These are phyloP conservation scores for Leishmania mexicana DNA, from an alignment of 208 protist species.

Conservation along the genomic window DNA sequence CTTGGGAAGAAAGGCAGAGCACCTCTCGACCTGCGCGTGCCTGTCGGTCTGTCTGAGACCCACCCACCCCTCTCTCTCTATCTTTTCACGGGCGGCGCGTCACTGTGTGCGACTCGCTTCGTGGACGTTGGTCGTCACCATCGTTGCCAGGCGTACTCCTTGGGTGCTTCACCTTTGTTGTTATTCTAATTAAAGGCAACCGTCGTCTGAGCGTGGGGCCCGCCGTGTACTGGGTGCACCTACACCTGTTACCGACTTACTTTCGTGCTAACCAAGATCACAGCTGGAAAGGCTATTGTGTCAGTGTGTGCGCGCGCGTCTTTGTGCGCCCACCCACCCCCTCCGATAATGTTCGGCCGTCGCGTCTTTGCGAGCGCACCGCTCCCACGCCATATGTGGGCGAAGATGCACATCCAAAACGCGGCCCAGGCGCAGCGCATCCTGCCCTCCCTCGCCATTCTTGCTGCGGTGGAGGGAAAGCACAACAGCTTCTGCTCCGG, in stretches of 20 bases:
- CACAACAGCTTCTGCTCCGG: constrained; percentile 29
- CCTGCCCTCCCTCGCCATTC: constrained; percentile 55
- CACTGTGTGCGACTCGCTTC: background rate
- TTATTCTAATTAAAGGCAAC: background rate
- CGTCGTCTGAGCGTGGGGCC: background rate
- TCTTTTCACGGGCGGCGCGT: background rate
- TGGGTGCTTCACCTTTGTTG: background rate
- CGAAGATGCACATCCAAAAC: constrained; percentile 70
- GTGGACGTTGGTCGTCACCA: background rate
- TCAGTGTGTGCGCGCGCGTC: background rate
- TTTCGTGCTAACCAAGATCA: background rate
- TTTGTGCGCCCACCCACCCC: background rate
- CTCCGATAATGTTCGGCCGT: constrained; percentile 66
- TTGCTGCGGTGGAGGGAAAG: constrained; percentile 19
- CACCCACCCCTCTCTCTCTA: background rate
- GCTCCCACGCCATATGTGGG: constrained; percentile 73
- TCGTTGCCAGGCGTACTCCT: background rate
- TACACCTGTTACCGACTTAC: background rate
- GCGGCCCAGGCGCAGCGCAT: constrained; percentile 54
- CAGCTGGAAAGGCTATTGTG: background rate
- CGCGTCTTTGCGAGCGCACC: constrained; percentile 80
- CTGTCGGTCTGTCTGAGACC: background rate
- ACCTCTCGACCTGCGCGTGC: background rate
- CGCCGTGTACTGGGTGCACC: too few species aligned
- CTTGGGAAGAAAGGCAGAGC: background rate